phyloP scores from a whole-genome alignment of 441 rosid genomes.

The Syzygium syzygioides region DNA sequence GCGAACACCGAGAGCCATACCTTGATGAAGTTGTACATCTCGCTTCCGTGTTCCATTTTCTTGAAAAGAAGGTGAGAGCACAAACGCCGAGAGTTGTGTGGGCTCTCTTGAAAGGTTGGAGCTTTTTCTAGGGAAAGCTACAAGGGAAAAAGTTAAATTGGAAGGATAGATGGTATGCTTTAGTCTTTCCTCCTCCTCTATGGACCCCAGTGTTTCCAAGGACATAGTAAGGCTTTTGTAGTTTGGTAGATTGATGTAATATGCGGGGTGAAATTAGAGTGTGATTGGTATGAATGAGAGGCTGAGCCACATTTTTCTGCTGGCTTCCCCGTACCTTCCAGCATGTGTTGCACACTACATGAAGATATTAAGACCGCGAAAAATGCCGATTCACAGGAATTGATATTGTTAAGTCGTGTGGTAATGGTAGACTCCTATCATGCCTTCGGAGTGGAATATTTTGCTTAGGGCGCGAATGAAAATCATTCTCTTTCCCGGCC shows the following conservation, averaged over 20 bases:
- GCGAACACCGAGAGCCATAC: not conserved
- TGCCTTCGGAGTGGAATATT: too few species aligned
- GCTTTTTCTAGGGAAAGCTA: not conserved
- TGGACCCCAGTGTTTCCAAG: not conserved
- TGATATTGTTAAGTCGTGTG: not conserved
- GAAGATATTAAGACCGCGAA: not conserved
- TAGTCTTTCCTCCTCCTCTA: not conserved
- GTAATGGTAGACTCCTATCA: rapidly evolving
- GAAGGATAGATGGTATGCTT: not conserved
- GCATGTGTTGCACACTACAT: rapidly evolving
- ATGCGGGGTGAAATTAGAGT: not conserved
- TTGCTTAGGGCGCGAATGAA: too few species aligned
- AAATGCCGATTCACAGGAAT: not conserved
- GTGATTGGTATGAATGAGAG: not conserved
- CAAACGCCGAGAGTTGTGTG: not conserved
- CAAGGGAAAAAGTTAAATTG: not conserved
- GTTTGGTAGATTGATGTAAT: not conserved
- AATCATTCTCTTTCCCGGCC: too few species aligned
- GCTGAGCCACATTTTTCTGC: not conserved
- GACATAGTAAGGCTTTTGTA: not conserved
- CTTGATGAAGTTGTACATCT: not conserved
- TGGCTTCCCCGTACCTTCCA: too few species aligned
- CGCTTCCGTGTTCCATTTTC: not conserved
- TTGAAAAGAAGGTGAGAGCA: not conserved
- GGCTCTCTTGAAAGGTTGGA: not conserved